Base-by-base conservation (phyloP, 306 rosid species). In the Fragaria nilgerrensis region DNA sequence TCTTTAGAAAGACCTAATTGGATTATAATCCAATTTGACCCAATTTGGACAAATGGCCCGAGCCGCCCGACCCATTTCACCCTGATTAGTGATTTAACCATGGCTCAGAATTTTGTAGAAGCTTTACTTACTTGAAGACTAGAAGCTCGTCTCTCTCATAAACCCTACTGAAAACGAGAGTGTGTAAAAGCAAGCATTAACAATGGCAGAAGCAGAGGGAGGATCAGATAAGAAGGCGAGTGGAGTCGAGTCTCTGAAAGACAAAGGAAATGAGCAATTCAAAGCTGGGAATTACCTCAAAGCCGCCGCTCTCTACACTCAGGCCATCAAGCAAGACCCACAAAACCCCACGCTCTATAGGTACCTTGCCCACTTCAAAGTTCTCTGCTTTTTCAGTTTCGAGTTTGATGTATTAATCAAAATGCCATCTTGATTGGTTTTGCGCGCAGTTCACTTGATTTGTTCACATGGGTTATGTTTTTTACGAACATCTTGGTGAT, bases 261-360 rank as follows among this genome's bases (percentile, higher is more conserved):
- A 89, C 77, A 87, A 91, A 80, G 99, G 99, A 25, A 96, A 96
- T 79, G 93, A 91, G 72, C 90, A 83, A 79, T 96, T 91, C 91
- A 96, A 92, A 84, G 87, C 94, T 16, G 98, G 99, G 61, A 96
- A 91, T 74, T 91, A 81, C 75, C 97, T 92, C 75, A 96, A 91
- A 87, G 99, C 98, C 73, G 98, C 99, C 61, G 99, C 97, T 43
- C 81, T 89, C 53, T 96, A 96, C 87, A 96, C 99, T 37, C 99
- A 92, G 83, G 99, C 99, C 70, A 96, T 92, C 85, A 96, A 96
- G 85, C 85, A 85, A 72, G 99, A 96, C 87, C 93, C 97, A 47
- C 85, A 91, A 2, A 96, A 92, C 79, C 89, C 90, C 59, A 88
- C 98, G 72, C 97, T 96, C 48, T 96, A 89, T 55, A 96, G 99